Base-by-base conservation (phyloP, 139 green algal species). In the Astrephomene gubernaculifera region DNA sequence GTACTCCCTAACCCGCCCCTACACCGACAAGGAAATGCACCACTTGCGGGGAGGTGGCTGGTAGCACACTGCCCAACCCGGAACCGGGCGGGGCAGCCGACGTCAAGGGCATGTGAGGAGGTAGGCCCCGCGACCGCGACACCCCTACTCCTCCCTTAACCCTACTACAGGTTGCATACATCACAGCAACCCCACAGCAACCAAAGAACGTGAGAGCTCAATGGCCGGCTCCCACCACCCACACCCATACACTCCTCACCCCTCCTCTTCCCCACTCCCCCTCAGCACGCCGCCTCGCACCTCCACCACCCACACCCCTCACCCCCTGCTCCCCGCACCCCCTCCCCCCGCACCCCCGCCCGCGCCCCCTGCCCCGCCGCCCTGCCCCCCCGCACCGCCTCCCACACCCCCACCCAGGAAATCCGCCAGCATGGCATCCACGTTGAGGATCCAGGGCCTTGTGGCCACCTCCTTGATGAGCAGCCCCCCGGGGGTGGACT, bases 391-490 rank as follows among this genome's bases (percentile, higher is more conserved):
- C 43, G 4, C 41, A n/a, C n/a, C n/a, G n/a, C n/a, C n/a, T n/a
- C n/a, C n/a, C n/a, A n/a, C 41, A 4, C 36, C 67, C 38, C 80
- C 80, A 7, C 43, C 67, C 73, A 89, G 60, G 71, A 89, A 89
- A 1, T 89, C 86, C 9, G 79, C 52, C 45, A 89, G 49, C 86
- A 89, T 86, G 0, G 71, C 61, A 68, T 89, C 86, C 60, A 86
- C 79, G 39, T 63, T 83, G 71, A 89, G 83, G 29, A 86, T 71
- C 79, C 86, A 89, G 39, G 71, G 79, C 71, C 45, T 38, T 0
- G 36, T 68, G 2, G 79, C 79, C 1, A 71, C 71, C 71, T 87
- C 79, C 35, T 80, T 83, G 6, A 70, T 1, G 7, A 83, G 38
- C 43, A 81, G 35, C 4, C 64, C 53, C 4, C 86, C 86, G 0